Conservation (phyloP, 164 flowering plant species). For the Tetrastigma voinierianum region DNA sequence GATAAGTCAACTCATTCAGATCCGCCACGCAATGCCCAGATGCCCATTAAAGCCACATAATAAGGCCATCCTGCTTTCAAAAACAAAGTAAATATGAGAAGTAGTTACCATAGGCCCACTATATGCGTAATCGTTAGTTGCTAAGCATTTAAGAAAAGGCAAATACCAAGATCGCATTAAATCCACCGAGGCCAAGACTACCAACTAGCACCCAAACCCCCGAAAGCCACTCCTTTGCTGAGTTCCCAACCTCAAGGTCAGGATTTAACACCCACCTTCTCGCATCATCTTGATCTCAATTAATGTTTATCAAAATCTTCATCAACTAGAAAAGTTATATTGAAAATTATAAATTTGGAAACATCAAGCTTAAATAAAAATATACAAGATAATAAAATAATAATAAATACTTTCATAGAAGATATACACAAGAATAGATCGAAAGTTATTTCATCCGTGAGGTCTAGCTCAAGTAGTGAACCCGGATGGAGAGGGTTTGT, state of each 20-base stretch:
- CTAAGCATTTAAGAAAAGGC: neutral
- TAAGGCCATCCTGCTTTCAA: slow-evolving; percentile 74
- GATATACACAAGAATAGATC: too few species aligned
- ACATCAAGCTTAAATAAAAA: too few species aligned
- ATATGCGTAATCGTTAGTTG: neutral
- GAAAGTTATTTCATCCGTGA: too few species aligned
- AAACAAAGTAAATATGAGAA: neutral
- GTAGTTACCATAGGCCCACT: neutral
- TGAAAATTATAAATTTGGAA: too few species aligned
- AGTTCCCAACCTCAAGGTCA: slow-evolving; percentile 87
- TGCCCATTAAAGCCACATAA: slow-evolving; percentile 68
- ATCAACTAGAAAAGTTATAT: neutral
- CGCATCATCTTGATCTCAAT: slow-evolving; percentile 93
- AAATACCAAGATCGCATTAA: slow-evolving; percentile 75
- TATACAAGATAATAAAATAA: too few species aligned
- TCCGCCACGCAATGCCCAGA: slow-evolving; percentile 90
- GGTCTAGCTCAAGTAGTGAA: too few species aligned
- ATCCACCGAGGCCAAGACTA: slow-evolving; percentile 74
- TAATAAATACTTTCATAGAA: too few species aligned
- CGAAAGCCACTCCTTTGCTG: slow-evolving; percentile 71
- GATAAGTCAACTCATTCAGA: slow-evolving; percentile 82
- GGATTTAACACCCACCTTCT: slow-evolving; percentile 95
- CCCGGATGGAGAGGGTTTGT: too few species aligned
- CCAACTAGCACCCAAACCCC: slow-evolving; percentile 76
- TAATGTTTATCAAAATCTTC: slow-evolving; percentile 4